Conservation (phyloP, 1,284 basidiomycete genomes). For the Austroboletus novae-zelandiae region DNA sequence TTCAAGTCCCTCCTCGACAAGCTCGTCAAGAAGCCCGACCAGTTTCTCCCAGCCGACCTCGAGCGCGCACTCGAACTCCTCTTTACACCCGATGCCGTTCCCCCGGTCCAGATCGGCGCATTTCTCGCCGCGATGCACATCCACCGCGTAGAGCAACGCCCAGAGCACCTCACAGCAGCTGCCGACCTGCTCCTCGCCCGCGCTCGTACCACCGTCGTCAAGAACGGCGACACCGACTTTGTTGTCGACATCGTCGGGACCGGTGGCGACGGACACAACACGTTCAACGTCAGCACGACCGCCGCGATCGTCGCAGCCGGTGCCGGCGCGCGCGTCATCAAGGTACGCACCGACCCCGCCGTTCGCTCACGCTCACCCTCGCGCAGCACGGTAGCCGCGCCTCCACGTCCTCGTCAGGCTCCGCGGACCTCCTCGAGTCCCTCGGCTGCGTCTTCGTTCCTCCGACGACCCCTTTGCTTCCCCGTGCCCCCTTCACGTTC, state of each 20-base stretch:
- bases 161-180: slow-evolving; percentile 75
- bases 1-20: slow-evolving; percentile 78
- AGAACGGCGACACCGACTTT: slow-evolving; percentile 59
- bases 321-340: slow-evolving; percentile 89
- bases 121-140: slow-evolving; percentile 83
- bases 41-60: slow-evolving; percentile 73
- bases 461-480: slow-evolving; percentile 55
- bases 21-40: slow-evolving; percentile 74
- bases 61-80: slow-evolving; percentile 70
- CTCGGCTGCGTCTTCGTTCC: slow-evolving; percentile 81
- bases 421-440: slow-evolving; percentile 88
- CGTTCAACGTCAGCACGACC: slow-evolving; percentile 97
- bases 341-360: slow-evolving; percentile 50
- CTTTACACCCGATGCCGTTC: slow-evolving; percentile 61
- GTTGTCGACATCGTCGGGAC: slow-evolving; percentile 66
- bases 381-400: slow-evolving; percentile 89
- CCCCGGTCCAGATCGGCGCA: slow-evolving; percentile 75
- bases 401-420: slow-evolving; percentile 92
- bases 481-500: slow-evolving; percentile 82
- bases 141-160: slow-evolving; percentile 69
- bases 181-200: slow-evolving; percentile 70
- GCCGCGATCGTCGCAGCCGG: slow-evolving; percentile 95
- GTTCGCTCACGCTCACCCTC: not conserved
- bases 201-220: slow-evolving; percentile 60
- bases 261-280: slow-evolving; percentile 96